phyloP scores from a whole-genome alignment of 2,329 filamentous ascomycete genomes.

The Botrytis aclada region DNA sequence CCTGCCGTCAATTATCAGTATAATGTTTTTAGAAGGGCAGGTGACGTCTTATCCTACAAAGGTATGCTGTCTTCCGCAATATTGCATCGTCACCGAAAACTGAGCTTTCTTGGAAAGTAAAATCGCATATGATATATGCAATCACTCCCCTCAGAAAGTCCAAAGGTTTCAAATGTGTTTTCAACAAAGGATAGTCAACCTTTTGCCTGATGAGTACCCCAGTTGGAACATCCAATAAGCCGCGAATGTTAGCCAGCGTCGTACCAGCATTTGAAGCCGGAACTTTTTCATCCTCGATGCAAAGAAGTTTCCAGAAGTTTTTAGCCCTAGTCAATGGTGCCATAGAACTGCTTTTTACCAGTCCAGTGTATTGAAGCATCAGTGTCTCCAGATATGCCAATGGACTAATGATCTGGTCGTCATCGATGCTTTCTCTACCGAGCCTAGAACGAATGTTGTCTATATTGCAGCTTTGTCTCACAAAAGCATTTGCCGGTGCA shows the following conservation, averaged over 20 bases:
- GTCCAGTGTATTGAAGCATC: background rate
- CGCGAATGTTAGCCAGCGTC: background rate
- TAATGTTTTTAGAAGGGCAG: background rate
- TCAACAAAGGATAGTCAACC: background rate
- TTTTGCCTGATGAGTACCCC: background rate
- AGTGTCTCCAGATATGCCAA: background rate
- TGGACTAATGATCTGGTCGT: background rate
- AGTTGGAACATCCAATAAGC: background rate
- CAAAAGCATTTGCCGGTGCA: background rate
- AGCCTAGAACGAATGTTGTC: background rate
- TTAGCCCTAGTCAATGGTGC: background rate
- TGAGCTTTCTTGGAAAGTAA: background rate
- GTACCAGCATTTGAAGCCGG: background rate
- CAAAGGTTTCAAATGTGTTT: background rate
- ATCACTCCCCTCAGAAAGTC: background rate
- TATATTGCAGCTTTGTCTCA: background rate
- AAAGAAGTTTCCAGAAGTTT: background rate
- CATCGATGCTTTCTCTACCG: background rate
- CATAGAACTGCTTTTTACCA: background rate
- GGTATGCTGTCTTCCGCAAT: background rate
- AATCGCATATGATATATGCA: background rate
- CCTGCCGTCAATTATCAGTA: background rate
- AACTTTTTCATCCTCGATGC: background rate
- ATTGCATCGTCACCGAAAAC: background rate
- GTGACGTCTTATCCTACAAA: background rate